Evolutionary conservation across 768 basidiomycete species (phyloP).

Genomic region (Hypholoma sublateritium): DNA sequence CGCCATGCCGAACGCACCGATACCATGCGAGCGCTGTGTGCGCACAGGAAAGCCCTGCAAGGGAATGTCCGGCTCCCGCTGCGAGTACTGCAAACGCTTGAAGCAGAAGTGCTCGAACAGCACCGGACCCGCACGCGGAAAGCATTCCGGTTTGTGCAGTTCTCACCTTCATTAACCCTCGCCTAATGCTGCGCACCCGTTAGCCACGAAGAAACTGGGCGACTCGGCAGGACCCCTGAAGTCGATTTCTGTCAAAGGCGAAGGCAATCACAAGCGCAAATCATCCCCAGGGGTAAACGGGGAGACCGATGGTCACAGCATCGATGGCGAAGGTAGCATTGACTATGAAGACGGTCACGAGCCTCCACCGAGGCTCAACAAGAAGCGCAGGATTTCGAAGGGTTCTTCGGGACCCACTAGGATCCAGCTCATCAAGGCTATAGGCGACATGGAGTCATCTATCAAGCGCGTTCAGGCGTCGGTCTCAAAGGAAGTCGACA

Average conservation of each 20-base stretch:
- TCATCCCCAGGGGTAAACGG: slow-evolving; percentile 24
- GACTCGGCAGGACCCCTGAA: slow-evolving; percentile 20
- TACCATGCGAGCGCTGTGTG: slow-evolving; percentile 45
- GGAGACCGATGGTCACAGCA: slow-evolving; percentile 21
- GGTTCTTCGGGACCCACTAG: slow-evolving; percentile 26
- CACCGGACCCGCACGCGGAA: slow-evolving; percentile 41
- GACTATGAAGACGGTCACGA: slow-evolving; percentile 33
- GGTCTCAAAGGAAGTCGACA: slow-evolving; percentile 34
- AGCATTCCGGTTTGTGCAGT: slow-evolving; percentile 33
- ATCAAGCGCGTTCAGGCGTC: slow-evolving; percentile 33
- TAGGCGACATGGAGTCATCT: slow-evolving; percentile 35
- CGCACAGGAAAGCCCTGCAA: slow-evolving; percentile 42
- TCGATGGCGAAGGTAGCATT: slow-evolving; percentile 32
- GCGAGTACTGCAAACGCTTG: slow-evolving; percentile 45
- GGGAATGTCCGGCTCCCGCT: slow-evolving; percentile 42
- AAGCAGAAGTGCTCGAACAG: slow-evolving; percentile 49
- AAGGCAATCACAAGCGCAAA: slow-evolving; percentile 27
- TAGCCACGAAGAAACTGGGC: slow-evolving; percentile 22
- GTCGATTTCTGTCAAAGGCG: slow-evolving; percentile 10
- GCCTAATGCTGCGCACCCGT: slow-evolving; percentile 11
- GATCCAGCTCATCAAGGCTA: slow-evolving; percentile 30
- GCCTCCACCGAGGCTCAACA: slow-evolving; percentile 26
- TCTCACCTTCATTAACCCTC: slow-evolving; percentile 2
- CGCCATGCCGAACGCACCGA: slow-evolving; percentile 30
- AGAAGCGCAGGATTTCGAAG: slow-evolving; percentile 34